Evolutionary conservation across 2,329 filamentous ascomycete species (phyloP), one percentile per base, ranked within the genome.

Genomic region (Lomentospora prolificans): DNA sequence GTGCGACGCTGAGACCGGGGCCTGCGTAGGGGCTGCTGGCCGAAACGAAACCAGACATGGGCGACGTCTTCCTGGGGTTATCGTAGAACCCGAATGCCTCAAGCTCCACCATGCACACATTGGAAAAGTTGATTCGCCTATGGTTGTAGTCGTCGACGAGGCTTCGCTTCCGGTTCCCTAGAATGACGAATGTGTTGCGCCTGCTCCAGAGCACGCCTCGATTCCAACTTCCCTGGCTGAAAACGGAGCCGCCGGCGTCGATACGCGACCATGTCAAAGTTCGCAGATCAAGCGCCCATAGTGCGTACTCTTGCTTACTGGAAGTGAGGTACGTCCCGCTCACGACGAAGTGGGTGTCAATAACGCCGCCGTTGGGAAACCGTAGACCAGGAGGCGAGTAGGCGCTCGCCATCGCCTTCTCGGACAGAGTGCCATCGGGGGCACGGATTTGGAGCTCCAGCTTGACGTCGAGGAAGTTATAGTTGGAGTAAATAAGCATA

Each of bases 401-500:
- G 4, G 82, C 80, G 17, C 89, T 87, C 17, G 85, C 85, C 92
- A 99, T 97, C 25, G 87, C 82, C 70, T 89, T 91, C 68, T 99
- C 94, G 1, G 84, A 81, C 55, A 99, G 73, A 0, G 83, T 84
- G 28, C 94, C 92, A 67, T 97, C 91, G 1, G 89, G 82, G 7
- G 87, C 77, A 54, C 94, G 83, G 51, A 99, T 83, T 69, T 97
- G 94, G 36, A 99, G 75, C 69, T 99, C 94, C 24, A 99, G 75
- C 68, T 96, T 97, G 61, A 99, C 94, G 64, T 99, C 92, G 56
- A 99, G 70, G 65, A 99, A 99, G 70, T 99, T 97, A 71, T 99
- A 99, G 67, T 99, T 99, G 24, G 92, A 97, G 69, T 99, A 99
- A 50, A 99, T 95, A 59, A 99, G 79, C 90, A 97, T 96, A 1